These are phyloP conservation scores for Cetradonia linearis DNA, from an alignment of 495 filamentous ascomycete genomes.

Conservation along the genomic window DNA sequence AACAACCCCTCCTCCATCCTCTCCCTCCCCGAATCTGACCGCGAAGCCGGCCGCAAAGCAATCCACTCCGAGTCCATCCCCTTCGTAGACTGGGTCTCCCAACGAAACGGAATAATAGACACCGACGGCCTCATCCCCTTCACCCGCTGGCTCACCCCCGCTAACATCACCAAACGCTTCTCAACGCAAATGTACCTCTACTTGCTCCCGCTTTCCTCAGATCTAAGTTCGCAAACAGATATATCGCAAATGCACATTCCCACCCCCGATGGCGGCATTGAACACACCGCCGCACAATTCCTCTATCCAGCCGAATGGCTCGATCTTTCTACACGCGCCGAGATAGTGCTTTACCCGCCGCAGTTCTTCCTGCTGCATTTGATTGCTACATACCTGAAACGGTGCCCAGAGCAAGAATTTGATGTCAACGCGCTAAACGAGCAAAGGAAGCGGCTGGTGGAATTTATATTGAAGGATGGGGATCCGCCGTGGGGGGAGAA, in stretches of 20 bases:
- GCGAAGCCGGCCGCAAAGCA: conserved; percentile 54
- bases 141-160: conserved; percentile 84
- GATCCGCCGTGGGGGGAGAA: conserved; percentile 66
- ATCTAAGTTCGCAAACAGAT: conserved; percentile 23
- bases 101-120: conserved; percentile 54
- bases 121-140: conserved; percentile 66
- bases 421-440: conserved; percentile 36
- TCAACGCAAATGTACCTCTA: conserved; percentile 95
- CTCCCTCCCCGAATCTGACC: conserved; percentile 34
- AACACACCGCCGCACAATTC: conserved; percentile 76
- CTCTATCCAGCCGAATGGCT: conserved; percentile 61
- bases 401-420: conserved; percentile 26
- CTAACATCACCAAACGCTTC: conserved; percentile 59
- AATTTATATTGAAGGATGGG: conserved; percentile 46
- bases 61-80: conserved; percentile 52
- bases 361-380: conserved; percentile 71
- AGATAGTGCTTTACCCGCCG: conserved; percentile 82
- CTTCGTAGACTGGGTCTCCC: conserved; percentile 58
- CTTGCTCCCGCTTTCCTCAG: conserved; percentile 59
- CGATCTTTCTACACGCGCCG: conserved; percentile 43
- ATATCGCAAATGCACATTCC: conserved; percentile 43
- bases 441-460: conserved; percentile 46
- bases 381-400: conserved; percentile 50
- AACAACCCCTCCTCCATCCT: background rate
- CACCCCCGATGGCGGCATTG: conserved; percentile 73